phyloP scores from a whole-genome alignment of 169 alveolate genomes.

The Plasmodium cynomolgi region DNA sequence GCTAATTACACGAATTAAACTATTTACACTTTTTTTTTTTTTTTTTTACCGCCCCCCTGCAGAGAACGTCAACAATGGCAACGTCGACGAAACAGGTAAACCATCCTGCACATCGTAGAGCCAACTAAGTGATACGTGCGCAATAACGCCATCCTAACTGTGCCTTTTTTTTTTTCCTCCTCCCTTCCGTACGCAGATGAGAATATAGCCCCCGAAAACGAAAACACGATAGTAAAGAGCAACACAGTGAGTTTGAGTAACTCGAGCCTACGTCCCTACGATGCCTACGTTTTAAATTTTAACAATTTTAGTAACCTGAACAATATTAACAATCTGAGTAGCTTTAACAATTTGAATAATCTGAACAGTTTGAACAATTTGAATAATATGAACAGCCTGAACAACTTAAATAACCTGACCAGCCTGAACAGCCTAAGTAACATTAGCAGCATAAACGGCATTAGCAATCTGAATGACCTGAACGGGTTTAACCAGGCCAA shows the following conservation, averaged over 20 bases:
- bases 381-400: not conserved
- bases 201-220: conserved; percentile 16
- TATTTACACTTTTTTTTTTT: not conserved
- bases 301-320: conserved; percentile 17
- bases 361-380: not conserved
- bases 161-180: not conserved
- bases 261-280: conserved; percentile 41
- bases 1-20: not conserved
- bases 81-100: conserved; percentile 29
- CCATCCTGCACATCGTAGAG: not conserved
- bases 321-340: not conserved
- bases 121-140: not conserved
- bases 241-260: conserved; percentile 7
- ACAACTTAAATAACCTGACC: not conserved
- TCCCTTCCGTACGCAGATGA: not conserved
- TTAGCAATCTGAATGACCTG: not conserved
- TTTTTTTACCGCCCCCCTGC: not conserved
- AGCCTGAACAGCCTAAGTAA: not conserved
- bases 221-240: conserved; percentile 17
- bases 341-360: not conserved
- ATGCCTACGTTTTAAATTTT: conserved; percentile 31
- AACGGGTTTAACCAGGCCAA: not conserved
- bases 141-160: not conserved
- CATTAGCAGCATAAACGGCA: not conserved
- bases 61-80: conserved; percentile 25